Evolutionary conservation across 1,284 basidiomycete species (phyloP).

Genomic region (Gymnopus androsaceus): DNA sequence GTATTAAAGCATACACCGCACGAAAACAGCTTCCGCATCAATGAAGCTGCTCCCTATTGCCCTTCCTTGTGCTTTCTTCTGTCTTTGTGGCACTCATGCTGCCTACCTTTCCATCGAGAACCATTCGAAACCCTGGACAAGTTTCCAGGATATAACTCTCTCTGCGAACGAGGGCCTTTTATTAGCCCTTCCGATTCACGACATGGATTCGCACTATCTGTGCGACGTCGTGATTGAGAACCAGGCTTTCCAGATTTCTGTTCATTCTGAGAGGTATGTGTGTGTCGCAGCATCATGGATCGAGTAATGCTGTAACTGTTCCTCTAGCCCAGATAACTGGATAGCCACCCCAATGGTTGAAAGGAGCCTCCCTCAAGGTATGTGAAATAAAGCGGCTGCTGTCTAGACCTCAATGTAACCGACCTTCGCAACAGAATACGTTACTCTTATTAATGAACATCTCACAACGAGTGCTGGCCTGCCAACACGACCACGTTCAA

Average conservation of each 20-base stretch:
- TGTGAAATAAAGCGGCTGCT: no score
- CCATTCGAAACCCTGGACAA: slow-evolving; percentile 1
- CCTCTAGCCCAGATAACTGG: neutral
- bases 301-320: no score
- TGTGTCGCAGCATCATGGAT: neutral
- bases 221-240: slow-evolving; percentile 7
- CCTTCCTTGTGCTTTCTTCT: neutral
- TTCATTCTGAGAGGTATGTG: neutral
- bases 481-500: neutral
- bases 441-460: neutral
- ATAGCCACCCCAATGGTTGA: neutral
- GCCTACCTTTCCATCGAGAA: neutral
- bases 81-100: neutral
- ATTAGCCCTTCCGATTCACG: neutral
- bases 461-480: neutral
- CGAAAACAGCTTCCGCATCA: neutral
- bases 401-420: neutral
- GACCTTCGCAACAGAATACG: neutral
- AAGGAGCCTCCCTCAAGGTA: neutral
- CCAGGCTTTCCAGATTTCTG: neutral
- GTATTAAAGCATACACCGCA: neutral
- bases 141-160: no score
- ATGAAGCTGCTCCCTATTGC: slow-evolving; percentile 5
- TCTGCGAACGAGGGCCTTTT: slow-evolving; percentile 2
- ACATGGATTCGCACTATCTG: slow-evolving; percentile 1